Evolutionary conservation across 2,329 filamentous ascomycete genomes (phyloP).

Genomic region (Beauveria sp.): DNA sequence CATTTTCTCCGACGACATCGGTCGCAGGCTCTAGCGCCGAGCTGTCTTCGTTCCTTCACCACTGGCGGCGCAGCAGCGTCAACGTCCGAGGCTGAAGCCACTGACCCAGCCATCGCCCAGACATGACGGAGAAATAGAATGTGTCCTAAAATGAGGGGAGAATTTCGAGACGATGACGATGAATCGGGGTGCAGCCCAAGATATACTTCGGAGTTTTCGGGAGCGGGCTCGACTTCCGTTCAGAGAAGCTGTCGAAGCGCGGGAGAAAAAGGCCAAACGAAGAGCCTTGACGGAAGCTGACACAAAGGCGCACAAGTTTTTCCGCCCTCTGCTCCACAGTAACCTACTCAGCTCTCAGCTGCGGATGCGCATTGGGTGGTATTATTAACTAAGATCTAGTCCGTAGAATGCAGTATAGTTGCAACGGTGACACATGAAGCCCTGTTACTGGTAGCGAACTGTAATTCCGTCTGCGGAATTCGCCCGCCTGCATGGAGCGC

Average conservation of each 20-base stretch:
- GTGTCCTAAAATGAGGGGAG: not conserved
- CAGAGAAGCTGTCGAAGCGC: not conserved
- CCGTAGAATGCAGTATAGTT: not conserved
- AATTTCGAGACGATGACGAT: too few relatives aligned
- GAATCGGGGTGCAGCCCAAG: not conserved
- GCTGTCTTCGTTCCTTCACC: slow-evolving; percentile 14
- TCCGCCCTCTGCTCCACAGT: slow-evolving; percentile 11
- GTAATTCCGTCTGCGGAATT: not conserved
- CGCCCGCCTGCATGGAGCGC: not conserved
- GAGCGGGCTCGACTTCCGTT: slow-evolving; percentile 8
- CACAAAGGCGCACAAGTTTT: slow-evolving; percentile 1
- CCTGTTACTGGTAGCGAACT: not conserved
- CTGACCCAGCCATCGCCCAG: not conserved
- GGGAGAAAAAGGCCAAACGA: not conserved
- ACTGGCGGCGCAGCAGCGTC: slow-evolving; percentile 12
- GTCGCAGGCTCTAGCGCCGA: slow-evolving; percentile 26
- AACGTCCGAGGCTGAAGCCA: not conserved
- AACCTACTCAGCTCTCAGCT: not conserved
- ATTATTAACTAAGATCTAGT: not conserved
- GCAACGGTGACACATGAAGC: not conserved
- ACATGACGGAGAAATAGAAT: slow-evolving; percentile 10
- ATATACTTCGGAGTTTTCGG: not conserved
- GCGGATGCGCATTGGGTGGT: not conserved
- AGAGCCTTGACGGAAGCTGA: too few relatives aligned
- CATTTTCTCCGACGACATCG: slow-evolving; percentile 30